These are phyloP conservation scores for Chaetoceros tenuissimus DNA, from an alignment of 108 stramenopile species.

Conservation along the genomic window DNA sequence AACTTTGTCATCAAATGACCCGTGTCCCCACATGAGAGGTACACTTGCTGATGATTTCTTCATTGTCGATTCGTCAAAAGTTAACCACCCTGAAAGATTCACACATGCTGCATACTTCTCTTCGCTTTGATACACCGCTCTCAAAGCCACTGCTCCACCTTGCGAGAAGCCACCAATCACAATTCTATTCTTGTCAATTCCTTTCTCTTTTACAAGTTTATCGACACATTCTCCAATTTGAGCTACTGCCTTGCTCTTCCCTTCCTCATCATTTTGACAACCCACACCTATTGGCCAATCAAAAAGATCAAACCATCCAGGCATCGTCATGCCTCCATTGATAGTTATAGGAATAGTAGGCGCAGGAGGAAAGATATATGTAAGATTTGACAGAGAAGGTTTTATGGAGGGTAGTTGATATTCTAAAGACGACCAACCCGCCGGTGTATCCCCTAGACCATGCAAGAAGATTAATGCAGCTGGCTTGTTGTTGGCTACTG, in stretches of 20 bases:
- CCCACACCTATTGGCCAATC: constrained; percentile 81
- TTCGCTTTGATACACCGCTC: constrained; percentile 48
- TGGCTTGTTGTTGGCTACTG: constrained; percentile 6
- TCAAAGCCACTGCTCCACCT: constrained; percentile 71
- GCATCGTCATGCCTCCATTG: constrained; percentile 78
- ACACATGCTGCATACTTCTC: constrained; percentile 63
- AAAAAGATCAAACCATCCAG: constrained; percentile 83
- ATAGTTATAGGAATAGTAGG: constrained; percentile 72
- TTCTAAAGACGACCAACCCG: constrained; percentile 64
- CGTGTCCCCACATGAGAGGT: constrained; percentile 82
- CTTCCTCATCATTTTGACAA: constrained; percentile 49
- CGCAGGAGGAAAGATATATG: constrained; percentile 73
- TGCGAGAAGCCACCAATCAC: constrained; percentile 82
- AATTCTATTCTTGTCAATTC: constrained; percentile 49
- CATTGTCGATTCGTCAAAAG: constrained; percentile 35
- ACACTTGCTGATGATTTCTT: constrained; percentile 7
- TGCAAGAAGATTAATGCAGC: constrained; percentile 72
- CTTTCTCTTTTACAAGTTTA: constrained; percentile 32
- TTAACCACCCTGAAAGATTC: constrained; percentile 65
- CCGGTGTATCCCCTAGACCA: constrained; percentile 67
- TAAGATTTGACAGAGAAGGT: constrained; percentile 37
- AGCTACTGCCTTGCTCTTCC: constrained; percentile 30
- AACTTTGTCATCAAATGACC: constrained; percentile 73
- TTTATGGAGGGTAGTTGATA: constrained; percentile 34
- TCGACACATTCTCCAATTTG: constrained; percentile 36